Base-by-base conservation (phyloP, 2,329 filamentous ascomycete species). In the Sarocladiaceae sp. region DNA sequence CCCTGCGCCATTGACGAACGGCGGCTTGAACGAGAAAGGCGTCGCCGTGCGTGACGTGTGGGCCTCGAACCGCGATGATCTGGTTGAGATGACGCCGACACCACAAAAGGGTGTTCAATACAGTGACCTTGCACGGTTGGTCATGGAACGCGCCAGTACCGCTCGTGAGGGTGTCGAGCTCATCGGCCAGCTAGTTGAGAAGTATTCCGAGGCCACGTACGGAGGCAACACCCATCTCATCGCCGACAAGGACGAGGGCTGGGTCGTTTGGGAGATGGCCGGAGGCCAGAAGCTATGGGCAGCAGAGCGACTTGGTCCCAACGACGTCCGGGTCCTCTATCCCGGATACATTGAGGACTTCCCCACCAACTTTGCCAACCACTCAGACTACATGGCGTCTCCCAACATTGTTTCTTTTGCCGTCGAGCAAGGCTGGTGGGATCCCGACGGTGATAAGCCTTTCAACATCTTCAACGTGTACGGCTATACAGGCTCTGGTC, bases 181-280 rank as follows among this genome's bases (percentile, higher is more conserved):
- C 21, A 66, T 68, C 19, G 65, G 64, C 2, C 52, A 59, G 6
- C 47, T 68, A 47, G 62, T 68, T 15, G 55, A 57, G 6, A 53
- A 63, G 45, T 61, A 68, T 35, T 65, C 65, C 6, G 64, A 68
- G 46, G 61, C 65, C 4, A 61, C 63, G 15, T 69, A 68, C 41
- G 66, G 66, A 3, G 66, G 66, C 2, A 68, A 68, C 49, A 62
- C 63, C 15, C 66, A 68, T 46, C 58, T 69, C 3, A 63, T 68
- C 23, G 66, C 65, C 13, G 55, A 58, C 50, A 53, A 53, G 35
- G 52, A 57, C 48, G 56, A 58, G 43, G 56, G 55, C 16, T 58
- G 56, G 56, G 50, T 57, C 0, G 55, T 58, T 11, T 58, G 53
- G 55, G 56, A 58, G 46, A 51, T 57, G 40, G 53, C 56, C 9